Base-by-base conservation (phyloP, 495 filamentous ascomycete genomes). In the Neurospora sp. region DNA sequence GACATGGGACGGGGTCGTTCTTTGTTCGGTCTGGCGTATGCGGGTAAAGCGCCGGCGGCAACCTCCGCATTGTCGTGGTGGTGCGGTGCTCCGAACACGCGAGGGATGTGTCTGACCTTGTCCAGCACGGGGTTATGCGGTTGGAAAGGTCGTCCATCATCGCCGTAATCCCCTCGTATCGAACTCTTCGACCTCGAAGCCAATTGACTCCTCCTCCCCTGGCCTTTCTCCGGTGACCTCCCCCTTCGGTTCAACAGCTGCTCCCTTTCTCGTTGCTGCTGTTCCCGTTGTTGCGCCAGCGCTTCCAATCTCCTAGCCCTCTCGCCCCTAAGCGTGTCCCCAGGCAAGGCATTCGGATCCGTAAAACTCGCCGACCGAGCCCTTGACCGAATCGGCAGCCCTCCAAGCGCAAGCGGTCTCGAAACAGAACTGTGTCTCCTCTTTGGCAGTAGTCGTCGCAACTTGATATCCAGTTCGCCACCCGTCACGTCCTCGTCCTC, bases 11-110 rank as follows among this genome's bases (percentile, higher is more conserved):
- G 71, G 42, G 39, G 41, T 2, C 72, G 71, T 70, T 72, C 74
- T 77, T 77, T 75, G 74, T 75, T 77, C 69, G 54, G 54, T 62
- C 23, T 62, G 20, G 31, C 72, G 16, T 73, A 69, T 72, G 54
- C 73, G 70, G 48, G 40, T 9, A 72, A 59, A 1, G 48, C 54
- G 54, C 54, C 54, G 23, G 54, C 73, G 69, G 74, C 69, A 72
- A 39, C 66, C 2, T 27, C 72, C 42, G 44, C 71, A 48, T 72
- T 39, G 4, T 48, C 40, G 27, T 69, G 3, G 16, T 41, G 42
- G 9, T 44, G 39, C 23, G 20, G 54, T 31, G 54, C 38, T 4
- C 35, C 66, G 31, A 71, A 62, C 4, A 38, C 44, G 14, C 71
- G 72, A 18, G 69, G 37, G 23, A 72, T 44, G 12, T 69, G 35